Evolutionary conservation across 805 yeast species (phyloP).

Genomic region (Kluyveromyces siamensis): DNA sequence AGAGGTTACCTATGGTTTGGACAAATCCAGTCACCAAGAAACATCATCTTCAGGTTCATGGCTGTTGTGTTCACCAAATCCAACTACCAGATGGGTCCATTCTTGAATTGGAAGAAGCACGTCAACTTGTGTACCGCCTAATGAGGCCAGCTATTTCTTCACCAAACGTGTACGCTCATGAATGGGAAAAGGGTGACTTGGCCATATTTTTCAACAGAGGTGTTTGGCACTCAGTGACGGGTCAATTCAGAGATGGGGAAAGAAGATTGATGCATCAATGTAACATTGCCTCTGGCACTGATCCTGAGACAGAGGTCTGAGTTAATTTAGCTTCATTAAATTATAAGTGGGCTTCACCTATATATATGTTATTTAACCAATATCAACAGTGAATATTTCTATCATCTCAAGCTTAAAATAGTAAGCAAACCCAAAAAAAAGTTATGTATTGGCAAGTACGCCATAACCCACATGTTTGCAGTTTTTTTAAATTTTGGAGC

Average conservation of each 20-base stretch:
- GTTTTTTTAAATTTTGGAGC: neutral
- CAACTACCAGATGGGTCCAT: slow-evolving; percentile 45
- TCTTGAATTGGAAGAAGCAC: slow-evolving; percentile 61
- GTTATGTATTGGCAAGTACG: too few relatives aligned
- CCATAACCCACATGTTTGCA: neutral
- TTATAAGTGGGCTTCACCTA: neutral
- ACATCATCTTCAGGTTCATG: slow-evolving; percentile 81
- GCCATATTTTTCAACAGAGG: slow-evolving; percentile 85
- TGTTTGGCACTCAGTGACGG: slow-evolving; percentile 87
- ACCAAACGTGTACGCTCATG: slow-evolving; percentile 64
- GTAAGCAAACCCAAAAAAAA: too few relatives aligned
- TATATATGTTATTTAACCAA: neutral
- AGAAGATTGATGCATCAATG: slow-evolving; percentile 89
- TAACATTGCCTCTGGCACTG: slow-evolving; percentile 75
- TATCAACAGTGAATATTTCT: slow-evolving; percentile 1
- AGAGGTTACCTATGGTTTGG: slow-evolving; percentile 82
- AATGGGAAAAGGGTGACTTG: slow-evolving; percentile 77
- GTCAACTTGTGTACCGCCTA: slow-evolving; percentile 58
- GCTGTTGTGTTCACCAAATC: slow-evolving; percentile 71
- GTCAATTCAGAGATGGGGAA: slow-evolving; percentile 73
- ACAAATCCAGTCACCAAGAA: slow-evolving; percentile 80
- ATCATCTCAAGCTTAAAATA: neutral
- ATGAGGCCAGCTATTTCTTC: slow-evolving; percentile 86
- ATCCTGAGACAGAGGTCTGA: slow-evolving; percentile 37
- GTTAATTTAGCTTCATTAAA: neutral